Percentiles rank a stretch among this genome's conserved stretches.
Evolutionary conservation across 1,139 yeast species (phyloP).

Genomic region (Suhomyces wounanorum): DNA sequence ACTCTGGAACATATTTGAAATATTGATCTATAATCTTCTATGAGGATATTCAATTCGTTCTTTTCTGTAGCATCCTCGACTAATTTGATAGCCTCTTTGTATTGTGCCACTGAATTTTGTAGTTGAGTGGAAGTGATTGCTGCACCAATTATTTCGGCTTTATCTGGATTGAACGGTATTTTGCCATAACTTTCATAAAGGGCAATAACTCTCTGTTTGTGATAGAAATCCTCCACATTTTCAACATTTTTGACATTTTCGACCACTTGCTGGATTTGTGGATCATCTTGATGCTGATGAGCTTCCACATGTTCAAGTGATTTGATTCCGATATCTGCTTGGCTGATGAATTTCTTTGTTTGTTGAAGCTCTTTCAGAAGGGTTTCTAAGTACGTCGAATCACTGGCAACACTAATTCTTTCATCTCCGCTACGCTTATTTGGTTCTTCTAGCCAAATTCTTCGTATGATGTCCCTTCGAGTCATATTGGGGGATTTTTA

Average conservation of each 20-base stretch:
- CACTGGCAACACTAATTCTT: not conserved
- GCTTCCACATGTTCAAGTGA: slow-evolving; percentile 10
- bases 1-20: not conserved
- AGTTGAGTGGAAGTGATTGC: slow-evolving; percentile 35
- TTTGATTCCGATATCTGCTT: slow-evolving; percentile 33
- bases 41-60: slow-evolving; percentile 4
- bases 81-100: slow-evolving; percentile 15
- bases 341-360: slow-evolving; percentile 28
- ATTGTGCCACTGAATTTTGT: slow-evolving; percentile 22
- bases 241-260: not conserved
- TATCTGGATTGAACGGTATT: slow-evolving; percentile 36
- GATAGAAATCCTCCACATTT: not conserved
- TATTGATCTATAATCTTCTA: slow-evolving; percentile 13
- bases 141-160: slow-evolving; percentile 40
- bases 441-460: not conserved
- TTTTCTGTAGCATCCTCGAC: not conserved
- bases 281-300: not conserved
- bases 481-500: slow-evolving; percentile 2
- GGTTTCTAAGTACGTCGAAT: slow-evolving; percentile 24
- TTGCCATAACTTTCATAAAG: slow-evolving; percentile 28
- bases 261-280: not conserved
- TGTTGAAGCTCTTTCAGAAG: slow-evolving; percentile 32
- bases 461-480: slow-evolving; percentile 3
- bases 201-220: slow-evolving; percentile 21
- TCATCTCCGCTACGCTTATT: not conserved